Conservation (phyloP, 106 monocot species). For the Hemerocallis citrina region DNA sequence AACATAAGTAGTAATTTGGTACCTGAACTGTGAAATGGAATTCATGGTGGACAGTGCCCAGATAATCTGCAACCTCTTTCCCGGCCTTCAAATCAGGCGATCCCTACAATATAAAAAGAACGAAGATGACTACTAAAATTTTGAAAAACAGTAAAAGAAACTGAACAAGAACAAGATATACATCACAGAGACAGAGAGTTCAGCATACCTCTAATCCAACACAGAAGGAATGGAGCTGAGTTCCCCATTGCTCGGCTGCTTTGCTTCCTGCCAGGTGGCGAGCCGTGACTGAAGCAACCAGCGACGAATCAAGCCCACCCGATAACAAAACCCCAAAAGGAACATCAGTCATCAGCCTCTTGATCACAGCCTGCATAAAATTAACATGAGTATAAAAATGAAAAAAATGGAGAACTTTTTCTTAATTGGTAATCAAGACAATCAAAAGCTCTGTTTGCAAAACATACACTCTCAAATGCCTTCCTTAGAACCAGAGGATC, state of each 20-base stretch:
- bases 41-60: conserved; percentile 48
- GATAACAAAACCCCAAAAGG: conserved; percentile 51
- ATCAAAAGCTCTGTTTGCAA: not conserved
- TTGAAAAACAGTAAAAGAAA: not conserved
- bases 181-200: too few relatives aligned
- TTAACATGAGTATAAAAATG: not conserved
- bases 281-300: conserved; percentile 35
- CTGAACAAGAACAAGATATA: not conserved
- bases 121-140: not conserved
- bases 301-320: conserved; percentile 46
- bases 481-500: conserved; percentile 34
- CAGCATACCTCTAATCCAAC: conserved; percentile 52
- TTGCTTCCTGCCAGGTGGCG: conserved; percentile 36
- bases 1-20: too few relatives aligned
- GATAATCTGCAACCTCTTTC: conserved; percentile 38
- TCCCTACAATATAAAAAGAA: conserved; percentile 15
- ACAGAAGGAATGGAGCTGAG: conserved; percentile 47
- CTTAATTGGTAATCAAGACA: too few relatives aligned
- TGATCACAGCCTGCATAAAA: conserved; percentile 29
- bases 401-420: not conserved
- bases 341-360: conserved; percentile 55
- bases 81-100: conserved; percentile 50
- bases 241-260: conserved; percentile 41
- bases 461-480: conserved; percentile 38
- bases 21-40: conserved; percentile 56